Conservation (phyloP, 2,329 filamentous ascomycete genomes). For the Stylonectria norvegica region DNA sequence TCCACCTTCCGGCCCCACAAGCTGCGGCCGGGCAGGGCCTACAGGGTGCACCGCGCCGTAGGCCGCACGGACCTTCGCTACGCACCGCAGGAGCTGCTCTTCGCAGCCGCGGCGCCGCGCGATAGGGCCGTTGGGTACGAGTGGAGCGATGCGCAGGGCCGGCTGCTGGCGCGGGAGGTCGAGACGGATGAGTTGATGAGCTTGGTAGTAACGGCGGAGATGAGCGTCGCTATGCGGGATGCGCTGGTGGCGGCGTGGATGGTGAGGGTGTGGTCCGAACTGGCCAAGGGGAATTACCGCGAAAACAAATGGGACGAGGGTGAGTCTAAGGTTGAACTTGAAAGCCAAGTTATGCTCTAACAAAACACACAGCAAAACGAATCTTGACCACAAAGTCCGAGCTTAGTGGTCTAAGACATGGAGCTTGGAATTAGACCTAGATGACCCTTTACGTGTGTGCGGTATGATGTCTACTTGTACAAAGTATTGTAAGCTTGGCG, state of each 20-base stretch:
- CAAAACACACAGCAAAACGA: no score
- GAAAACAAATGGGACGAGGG: conserved; percentile 14
- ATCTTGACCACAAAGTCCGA: no score
- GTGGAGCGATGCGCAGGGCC: conserved; percentile 29
- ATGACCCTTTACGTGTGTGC: no score
- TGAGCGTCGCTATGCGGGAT: conserved; percentile 29
- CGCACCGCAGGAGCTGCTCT: conserved; percentile 24
- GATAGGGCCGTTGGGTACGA: conserved; percentile 28
- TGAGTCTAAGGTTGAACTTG: no score
- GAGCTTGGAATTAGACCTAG: no score
- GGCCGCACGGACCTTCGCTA: conserved; percentile 23
- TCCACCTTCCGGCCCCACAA: conserved; percentile 21
- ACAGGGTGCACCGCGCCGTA: conserved; percentile 29
- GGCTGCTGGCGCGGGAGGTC: conserved; percentile 33
- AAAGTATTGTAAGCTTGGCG: no score
- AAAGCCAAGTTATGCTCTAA: no score
- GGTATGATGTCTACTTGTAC: no score
- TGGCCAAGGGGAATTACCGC: conserved; percentile 31
- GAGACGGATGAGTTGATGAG: conserved; percentile 25
- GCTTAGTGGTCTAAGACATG: no score
- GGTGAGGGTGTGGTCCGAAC: conserved; percentile 33
- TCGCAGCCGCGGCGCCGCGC: conserved; percentile 26
- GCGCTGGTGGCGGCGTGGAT: conserved; percentile 37
- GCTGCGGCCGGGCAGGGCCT: conserved; percentile 22
- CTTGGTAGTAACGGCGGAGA: conserved; percentile 31